Evolutionary conservation across 2,329 filamentous ascomycete species (phyloP).

Genomic region (Didymellaceae sp.): DNA sequence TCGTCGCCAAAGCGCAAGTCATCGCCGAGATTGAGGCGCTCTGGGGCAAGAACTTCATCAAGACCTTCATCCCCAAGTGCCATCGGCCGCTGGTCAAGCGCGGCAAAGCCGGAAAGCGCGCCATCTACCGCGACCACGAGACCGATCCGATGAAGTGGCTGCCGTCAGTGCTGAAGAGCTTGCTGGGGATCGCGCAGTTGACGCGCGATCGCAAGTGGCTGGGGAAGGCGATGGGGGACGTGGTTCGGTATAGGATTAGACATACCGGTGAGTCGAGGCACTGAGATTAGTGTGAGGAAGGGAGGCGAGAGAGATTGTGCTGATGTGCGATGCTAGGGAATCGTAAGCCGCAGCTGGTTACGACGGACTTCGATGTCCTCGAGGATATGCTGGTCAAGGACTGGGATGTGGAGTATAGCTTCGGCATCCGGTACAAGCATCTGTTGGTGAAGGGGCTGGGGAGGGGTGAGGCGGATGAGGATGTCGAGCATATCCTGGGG

Average conservation of each 20-base stretch:
- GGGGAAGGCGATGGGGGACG: slow-evolving; percentile 34
- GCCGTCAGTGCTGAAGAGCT: slow-evolving; percentile 35
- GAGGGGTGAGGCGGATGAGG: slow-evolving; percentile 25
- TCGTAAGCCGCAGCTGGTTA: slow-evolving; percentile 42
- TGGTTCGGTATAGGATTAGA: slow-evolving; percentile 40
- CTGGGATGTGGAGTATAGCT: slow-evolving; percentile 31
- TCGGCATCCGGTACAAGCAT: slow-evolving; percentile 42
- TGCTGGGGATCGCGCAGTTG: slow-evolving; percentile 34
- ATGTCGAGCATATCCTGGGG: slow-evolving; percentile 32
- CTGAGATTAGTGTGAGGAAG: too few species aligned
- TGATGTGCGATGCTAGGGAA: slow-evolving; percentile 20
- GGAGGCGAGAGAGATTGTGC: neutral
- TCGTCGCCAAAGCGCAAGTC: slow-evolving; percentile 30
- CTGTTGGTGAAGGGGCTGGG: slow-evolving; percentile 31
- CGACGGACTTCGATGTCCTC: slow-evolving; percentile 43
- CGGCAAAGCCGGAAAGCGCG: slow-evolving; percentile 22
- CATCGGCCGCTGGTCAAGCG: slow-evolving; percentile 38
- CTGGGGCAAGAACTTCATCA: slow-evolving; percentile 41
- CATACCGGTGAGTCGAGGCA: slow-evolving; percentile 23
- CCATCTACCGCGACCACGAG: slow-evolving; percentile 30
- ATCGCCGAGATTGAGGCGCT: slow-evolving; percentile 34
- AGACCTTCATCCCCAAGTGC: slow-evolving; percentile 36
- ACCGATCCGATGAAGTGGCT: slow-evolving; percentile 40
- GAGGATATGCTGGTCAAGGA: slow-evolving; percentile 39
- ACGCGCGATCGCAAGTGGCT: slow-evolving; percentile 31